Evolutionary conservation across 768 basidiomycete species (phyloP), one percentile per base, ranked within the genome.

Genomic region (Phaeotremella fagi): DNA sequence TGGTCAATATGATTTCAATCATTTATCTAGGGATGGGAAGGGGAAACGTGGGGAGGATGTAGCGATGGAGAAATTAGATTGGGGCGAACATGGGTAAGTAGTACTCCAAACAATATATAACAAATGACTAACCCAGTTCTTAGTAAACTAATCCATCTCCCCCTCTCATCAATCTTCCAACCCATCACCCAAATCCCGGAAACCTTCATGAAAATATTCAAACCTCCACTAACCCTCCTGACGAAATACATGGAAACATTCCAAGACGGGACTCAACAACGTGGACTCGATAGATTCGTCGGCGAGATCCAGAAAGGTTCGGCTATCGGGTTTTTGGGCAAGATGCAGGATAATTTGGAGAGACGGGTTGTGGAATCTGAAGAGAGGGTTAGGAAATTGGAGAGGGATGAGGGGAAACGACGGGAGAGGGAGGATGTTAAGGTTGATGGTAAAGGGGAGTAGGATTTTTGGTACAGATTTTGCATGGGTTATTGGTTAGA

Each of bases 61-160:
- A 4, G 20, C 48, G 54, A 52, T 59, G 28, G 63, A 65, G 31
- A 61, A 45, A 41, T 27, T 66, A 12, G 61, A 69, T 20, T 69
- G 64, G 64, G 67, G 61, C 14, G 64, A 66, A 25, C 53, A 63
- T 42, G 67, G 67, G 67, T 69, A 53, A 63, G 67, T 16, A 20
- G 11, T 20, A 22, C 25, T n/a, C n/a, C 24, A 26, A 2, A 18
- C 15, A 4, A 7, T 9, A 36, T 31, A 23, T 7, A 14, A 12
- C 50, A 43, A 15, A 20, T 46, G 14, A 14, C 25, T 41, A 42
- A 41, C 29, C 26, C n/a, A 31, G 18, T 9, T 36, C 6, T 7
- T 14, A 31, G 3, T n/a, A 35, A 50, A 12, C 49, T 69, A 6
- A 33, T 69, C 4, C 55, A 66, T 46, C 46, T 69, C 25, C 67